A percentile compares a stretch with the other conserved stretches of the same genome.
phyloP scores from a whole-genome alignment of 2,329 filamentous ascomycete species.

The Fusarium duplospermum region DNA sequence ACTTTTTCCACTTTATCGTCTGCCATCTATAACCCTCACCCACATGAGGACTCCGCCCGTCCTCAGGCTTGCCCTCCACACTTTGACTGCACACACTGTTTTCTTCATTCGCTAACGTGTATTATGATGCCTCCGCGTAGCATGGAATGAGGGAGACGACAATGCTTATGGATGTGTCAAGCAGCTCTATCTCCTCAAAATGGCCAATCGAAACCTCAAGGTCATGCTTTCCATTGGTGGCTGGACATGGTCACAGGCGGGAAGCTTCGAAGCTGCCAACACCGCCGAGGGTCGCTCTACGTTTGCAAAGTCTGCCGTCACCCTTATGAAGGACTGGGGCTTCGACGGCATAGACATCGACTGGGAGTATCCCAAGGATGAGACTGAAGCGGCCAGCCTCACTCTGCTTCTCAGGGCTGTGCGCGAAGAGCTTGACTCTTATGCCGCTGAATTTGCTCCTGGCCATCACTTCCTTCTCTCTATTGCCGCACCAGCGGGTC shows the following conservation, averaged over 20 bases:
- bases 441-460: not conserved
- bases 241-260: not conserved
- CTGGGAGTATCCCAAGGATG: not conserved
- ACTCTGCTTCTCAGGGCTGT: not conserved
- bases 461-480: not conserved
- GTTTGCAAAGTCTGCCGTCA: not conserved
- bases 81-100: too few species aligned
- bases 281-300: not conserved
- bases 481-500: not conserved
- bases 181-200: not conserved
- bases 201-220: not conserved
- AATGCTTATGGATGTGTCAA: conserved; percentile 1
- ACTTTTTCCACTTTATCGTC: not conserved
- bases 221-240: not conserved
- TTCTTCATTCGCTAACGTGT: not conserved
- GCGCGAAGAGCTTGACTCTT: not conserved
- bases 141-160: not conserved
- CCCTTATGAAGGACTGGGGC: not conserved
- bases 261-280: not conserved
- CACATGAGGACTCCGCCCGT: too few species aligned
- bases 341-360: not conserved
- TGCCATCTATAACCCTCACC: too few species aligned
- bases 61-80: too few species aligned
- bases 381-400: not conserved
- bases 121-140: not conserved